phyloP scores from a whole-genome alignment of 2,329 filamentous ascomycete species.

The Talaromyces amestolkiae region DNA sequence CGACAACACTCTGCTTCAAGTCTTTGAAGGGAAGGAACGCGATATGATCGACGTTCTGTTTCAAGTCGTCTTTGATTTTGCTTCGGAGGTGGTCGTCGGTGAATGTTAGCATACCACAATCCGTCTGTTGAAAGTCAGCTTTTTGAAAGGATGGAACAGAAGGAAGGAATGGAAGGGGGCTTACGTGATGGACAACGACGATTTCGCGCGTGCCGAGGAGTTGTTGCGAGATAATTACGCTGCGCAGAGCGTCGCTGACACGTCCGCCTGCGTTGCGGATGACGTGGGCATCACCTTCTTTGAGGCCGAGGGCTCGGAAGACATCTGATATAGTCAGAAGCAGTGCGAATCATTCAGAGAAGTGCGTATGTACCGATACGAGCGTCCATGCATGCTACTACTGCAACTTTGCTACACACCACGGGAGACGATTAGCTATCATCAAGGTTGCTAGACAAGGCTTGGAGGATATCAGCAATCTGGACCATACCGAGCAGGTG shows the following conservation, averaged over 20 bases:
- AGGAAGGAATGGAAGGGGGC: neutral
- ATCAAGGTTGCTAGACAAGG: too few relatives aligned
- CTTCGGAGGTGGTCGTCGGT: conserved; percentile 47
- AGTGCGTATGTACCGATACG: conserved; percentile 40
- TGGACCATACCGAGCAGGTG: conserved; percentile 57
- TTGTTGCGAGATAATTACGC: conserved; percentile 75
- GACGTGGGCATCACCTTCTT: conserved; percentile 73
- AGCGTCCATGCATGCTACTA: conserved; percentile 80
- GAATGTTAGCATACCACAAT: conserved; percentile 71
- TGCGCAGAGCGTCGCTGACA: conserved; percentile 67
- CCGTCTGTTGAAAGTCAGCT: conserved; percentile 59
- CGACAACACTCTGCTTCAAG: conserved; percentile 61
- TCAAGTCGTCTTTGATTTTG: conserved; percentile 57
- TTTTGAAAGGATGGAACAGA: conserved; percentile 27
- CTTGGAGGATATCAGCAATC: too few relatives aligned
- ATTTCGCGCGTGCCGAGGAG: conserved; percentile 74
- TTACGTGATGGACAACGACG: conserved; percentile 55
- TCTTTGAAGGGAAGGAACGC: conserved; percentile 67
- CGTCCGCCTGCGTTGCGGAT: conserved; percentile 71
- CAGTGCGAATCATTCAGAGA: too few relatives aligned
- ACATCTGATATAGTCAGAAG: conserved; percentile 49
- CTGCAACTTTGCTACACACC: conserved; percentile 25
- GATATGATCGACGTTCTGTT: conserved; percentile 45
- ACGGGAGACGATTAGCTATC: neutral
- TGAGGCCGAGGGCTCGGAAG: conserved; percentile 65